Base-by-base conservation (phyloP, 192 early-diverging fungal genomes). In the Coemansia sp. region DNA sequence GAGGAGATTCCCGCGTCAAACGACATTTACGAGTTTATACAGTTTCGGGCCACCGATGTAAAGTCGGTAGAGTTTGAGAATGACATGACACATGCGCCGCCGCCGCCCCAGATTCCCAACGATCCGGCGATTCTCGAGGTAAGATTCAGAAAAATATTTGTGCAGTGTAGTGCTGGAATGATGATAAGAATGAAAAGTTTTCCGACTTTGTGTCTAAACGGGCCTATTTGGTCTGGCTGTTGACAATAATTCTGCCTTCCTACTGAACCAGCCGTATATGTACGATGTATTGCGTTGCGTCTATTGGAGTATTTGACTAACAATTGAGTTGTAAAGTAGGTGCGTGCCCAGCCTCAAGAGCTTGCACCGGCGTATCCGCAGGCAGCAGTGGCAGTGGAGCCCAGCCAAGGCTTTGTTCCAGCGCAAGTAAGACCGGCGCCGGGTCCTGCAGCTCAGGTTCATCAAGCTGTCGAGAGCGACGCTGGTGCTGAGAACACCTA, bases 11-110 rank as follows among this genome's bases (percentile, higher is more conserved):
- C 89, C n/a, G 78, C 89, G 0, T 87, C 88, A 15, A 89, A 92
- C 35, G 88, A 91, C 67, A 81, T 94, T 41, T 98, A 91, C 78
- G 92, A 93, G 61, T 92, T 86, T 65, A 95, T 98, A 65, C 90
- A 94, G 25, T 98, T 98, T 74, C 87, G 94, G 35, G 97, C 94
- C 17, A 86, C 90, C 15, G 97, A 98, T 65, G 90, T 98, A 58
- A 90, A 93, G 77, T 91, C 92, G 69, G 81, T 98, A 51, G 81
- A 87, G 55, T 87, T 90, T 49, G 81, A 87, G 22, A 64, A 49
- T 25, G 82, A 70, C 19, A 55, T 73, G 10, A 72, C 83, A 9
- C 83, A 83, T 21, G 77, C 83, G 12, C 86, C 84, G 38, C 74
- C 86, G 3, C 81, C 76, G 14, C 79, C 85, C 10, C 56, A 67